Evolutionary conservation across 2,329 filamentous ascomycete species (phyloP).

Genomic region (Laburnicola sp.): DNA sequence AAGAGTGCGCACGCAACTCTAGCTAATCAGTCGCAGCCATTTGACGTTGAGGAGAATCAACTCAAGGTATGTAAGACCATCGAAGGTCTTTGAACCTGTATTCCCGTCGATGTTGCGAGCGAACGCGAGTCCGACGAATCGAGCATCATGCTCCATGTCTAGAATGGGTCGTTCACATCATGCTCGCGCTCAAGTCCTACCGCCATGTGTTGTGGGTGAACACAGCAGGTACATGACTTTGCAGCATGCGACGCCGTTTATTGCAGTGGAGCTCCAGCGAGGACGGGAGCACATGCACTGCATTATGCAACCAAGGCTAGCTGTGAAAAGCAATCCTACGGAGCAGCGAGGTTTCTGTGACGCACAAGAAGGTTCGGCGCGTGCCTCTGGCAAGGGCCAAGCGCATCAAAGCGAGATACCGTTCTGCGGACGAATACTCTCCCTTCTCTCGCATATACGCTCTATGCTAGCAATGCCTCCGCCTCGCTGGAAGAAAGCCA

Average conservation of each 20-base stretch:
- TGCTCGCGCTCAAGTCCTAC: constrained; percentile 34
- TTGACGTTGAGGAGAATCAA: constrained; percentile 93
- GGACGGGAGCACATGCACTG: constrained; percentile 20
- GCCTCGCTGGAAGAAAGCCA: constrained; percentile 22
- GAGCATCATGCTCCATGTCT: constrained; percentile 21
- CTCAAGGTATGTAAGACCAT: constrained; percentile 99
- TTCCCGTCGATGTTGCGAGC: constrained; percentile 36
- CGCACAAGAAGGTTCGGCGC: constrained; percentile 4
- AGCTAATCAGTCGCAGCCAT: constrained; percentile 69
- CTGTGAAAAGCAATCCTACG: too few species aligned
- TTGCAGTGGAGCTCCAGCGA: too few species aligned
- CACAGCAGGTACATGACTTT: constrained; percentile 34
- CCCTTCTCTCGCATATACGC: constrained; percentile 12
- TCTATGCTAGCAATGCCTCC: constrained; percentile 7
- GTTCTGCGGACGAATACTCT: constrained; percentile 3
- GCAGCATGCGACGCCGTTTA: constrained; percentile 41
- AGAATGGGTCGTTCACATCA: constrained; percentile 30
- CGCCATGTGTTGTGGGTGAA: constrained; percentile 36
- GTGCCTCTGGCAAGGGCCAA: constrained; percentile 3
- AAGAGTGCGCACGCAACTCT: constrained; percentile 1
- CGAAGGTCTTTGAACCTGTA: constrained; percentile 48
- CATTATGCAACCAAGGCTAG: constrained; percentile 12
- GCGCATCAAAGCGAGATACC: constrained; percentile 2
- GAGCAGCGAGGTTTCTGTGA: constrained; percentile 14
- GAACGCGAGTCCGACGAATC: constrained; percentile 37